These are phyloP conservation scores for Capillidium rhysosporum DNA, from an alignment of 371 early-diverging fungal genomes.

Conservation along the genomic window DNA sequence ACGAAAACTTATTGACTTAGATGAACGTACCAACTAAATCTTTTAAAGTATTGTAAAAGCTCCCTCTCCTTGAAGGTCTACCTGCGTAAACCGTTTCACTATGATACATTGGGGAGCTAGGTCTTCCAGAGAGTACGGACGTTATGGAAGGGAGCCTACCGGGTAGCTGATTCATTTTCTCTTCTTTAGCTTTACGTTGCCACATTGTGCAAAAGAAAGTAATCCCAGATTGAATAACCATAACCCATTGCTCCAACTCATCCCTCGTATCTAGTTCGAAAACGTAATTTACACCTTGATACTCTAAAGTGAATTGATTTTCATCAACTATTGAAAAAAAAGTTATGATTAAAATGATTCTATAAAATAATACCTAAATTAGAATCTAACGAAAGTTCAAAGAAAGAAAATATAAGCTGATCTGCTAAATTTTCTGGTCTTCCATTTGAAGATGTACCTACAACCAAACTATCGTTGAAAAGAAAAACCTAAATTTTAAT, in stretches of 20 bases:
- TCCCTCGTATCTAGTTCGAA: neutral
- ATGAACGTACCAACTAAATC: constrained; percentile 5
- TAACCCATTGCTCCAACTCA: neutral
- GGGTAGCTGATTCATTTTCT: no score
- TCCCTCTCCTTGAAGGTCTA: neutral
- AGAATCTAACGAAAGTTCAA: neutral
- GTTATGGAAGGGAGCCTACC: neutral
- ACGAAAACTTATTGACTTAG: no score
- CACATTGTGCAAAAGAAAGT: constrained; percentile 3
- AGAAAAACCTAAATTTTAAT: neutral
- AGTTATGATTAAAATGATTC: neutral
- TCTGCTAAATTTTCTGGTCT: neutral
- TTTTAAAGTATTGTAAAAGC: constrained; percentile 3
- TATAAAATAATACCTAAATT: neutral
- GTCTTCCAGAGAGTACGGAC: neutral
- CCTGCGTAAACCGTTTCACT: neutral
- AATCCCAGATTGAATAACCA: neutral
- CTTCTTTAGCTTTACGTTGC: constrained; percentile 4
- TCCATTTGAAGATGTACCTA: neutral
- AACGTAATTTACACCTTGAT: neutral
- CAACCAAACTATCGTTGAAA: constrained; percentile 4
- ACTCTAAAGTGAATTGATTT: neutral
- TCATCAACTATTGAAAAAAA: neutral
- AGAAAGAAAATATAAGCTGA: neutral
- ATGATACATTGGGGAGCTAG: neutral